A percentile compares a stretch with the other conserved stretches of the same genome.
These are phyloP conservation scores for Favolaschia claudopus DNA, from an alignment of 768 basidiomycete species.

Conservation along the genomic window DNA sequence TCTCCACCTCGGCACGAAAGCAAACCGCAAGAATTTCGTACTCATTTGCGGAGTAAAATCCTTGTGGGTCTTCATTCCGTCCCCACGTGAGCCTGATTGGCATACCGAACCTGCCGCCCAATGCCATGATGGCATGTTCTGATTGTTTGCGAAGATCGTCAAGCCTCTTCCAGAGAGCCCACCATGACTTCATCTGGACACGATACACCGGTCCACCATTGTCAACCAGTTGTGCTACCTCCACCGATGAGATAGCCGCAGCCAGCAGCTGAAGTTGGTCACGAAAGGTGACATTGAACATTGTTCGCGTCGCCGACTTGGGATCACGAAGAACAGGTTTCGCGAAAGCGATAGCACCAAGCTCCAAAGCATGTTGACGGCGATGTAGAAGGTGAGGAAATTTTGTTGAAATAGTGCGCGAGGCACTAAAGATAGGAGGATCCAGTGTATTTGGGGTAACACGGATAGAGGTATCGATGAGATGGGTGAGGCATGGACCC, in stretches of 20 bases:
- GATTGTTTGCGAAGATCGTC: not conserved
- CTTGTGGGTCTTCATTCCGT: not conserved
- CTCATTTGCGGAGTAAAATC: not conserved
- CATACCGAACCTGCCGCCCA: not conserved
- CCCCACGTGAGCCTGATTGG: not conserved
- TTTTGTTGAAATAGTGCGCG: not conserved
- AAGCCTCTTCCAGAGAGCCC: not conserved
- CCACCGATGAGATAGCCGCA: not conserved
- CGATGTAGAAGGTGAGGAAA: not conserved
- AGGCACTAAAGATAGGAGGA: not conserved
- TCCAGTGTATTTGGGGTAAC: not conserved
- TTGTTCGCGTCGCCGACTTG: not conserved
- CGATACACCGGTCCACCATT: not conserved
- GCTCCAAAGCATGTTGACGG: not conserved
- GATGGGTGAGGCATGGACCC: not conserved
- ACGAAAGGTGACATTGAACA: not conserved
- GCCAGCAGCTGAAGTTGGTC: not conserved
- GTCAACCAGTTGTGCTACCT: not conserved
- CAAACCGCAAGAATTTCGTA: not conserved
- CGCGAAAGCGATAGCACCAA: not conserved
- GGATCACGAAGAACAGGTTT: not conserved
- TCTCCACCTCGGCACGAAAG: not conserved
- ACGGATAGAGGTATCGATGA: not conserved
- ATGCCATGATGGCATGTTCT: not conserved
- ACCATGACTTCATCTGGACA: not conserved